phyloP scores from a whole-genome alignment of 2,329 filamentous ascomycete genomes.

The Hypoxylon sp. region DNA sequence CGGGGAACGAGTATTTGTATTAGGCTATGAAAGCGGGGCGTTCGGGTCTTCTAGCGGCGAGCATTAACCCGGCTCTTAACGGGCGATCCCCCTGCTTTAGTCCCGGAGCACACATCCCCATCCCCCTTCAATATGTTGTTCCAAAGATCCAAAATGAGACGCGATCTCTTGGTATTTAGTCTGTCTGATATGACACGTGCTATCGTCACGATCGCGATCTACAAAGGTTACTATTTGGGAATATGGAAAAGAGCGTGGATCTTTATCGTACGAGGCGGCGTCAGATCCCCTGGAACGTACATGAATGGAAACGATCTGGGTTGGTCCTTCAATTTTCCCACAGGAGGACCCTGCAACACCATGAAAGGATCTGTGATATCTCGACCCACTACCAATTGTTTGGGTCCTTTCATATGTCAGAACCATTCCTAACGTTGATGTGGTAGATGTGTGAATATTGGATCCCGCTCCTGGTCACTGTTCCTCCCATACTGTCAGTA shows the following conservation, averaged over 20 bases:
- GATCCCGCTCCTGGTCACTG: slow-evolving; percentile 18
- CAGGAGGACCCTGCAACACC: slow-evolving; percentile 11
- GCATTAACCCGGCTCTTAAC: slow-evolving; percentile 31
- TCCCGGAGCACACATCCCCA: slow-evolving; percentile 32
- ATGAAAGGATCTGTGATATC: slow-evolving; percentile 16
- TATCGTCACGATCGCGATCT: slow-evolving; percentile 30
- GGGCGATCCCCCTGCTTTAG: slow-evolving; percentile 23
- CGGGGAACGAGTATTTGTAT: not conserved
- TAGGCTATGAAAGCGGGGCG: slow-evolving; percentile 5
- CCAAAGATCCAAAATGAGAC: slow-evolving; percentile 27
- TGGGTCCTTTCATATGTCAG: slow-evolving; percentile 20
- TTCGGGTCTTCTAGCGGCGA: slow-evolving; percentile 41
- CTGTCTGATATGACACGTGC: slow-evolving; percentile 31
- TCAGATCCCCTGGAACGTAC: slow-evolving; percentile 5
- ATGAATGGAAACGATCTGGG: slow-evolving; percentile 7
- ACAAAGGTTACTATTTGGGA: slow-evolving; percentile 22
- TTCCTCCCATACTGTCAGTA: slow-evolving; percentile 42
- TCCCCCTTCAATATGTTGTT: slow-evolving; percentile 26
- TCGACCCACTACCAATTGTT: slow-evolving; percentile 18
- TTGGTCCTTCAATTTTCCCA: slow-evolving; percentile 15
- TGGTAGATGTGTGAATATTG: slow-evolving; percentile 21
- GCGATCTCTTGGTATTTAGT: slow-evolving; percentile 10
- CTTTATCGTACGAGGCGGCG: slow-evolving; percentile 20
- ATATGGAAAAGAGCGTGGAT: slow-evolving; percentile 7
- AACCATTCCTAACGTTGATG: slow-evolving; percentile 16